These are phyloP conservation scores for Nematocida sp. DNA, from an alignment of 371 early-diverging fungal genomes.

Conservation along the genomic window DNA sequence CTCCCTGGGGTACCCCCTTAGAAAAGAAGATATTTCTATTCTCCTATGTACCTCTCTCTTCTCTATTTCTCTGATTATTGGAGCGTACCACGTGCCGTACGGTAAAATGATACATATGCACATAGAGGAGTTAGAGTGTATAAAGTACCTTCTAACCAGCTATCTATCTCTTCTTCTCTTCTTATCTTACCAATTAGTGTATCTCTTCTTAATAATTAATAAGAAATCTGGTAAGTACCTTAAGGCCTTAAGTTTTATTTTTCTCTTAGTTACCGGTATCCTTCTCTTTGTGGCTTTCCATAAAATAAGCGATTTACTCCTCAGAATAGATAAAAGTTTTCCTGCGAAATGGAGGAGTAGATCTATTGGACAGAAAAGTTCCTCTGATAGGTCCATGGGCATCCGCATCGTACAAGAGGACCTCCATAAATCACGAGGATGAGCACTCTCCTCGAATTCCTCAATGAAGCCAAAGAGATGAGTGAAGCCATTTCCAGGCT, in stretches of 20 bases:
- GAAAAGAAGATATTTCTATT: too few species aligned
- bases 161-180: too few species aligned
- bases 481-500: conserved; percentile 38
- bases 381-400: neutral
- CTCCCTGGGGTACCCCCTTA: too few species aligned
- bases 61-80: too few species aligned
- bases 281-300: neutral
- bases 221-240: neutral
- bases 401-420: conserved; percentile 24
- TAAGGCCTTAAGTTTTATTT: neutral
- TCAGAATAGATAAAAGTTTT: too few species aligned
- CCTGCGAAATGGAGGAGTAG: too few species aligned
- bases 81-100: too few species aligned
- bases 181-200: neutral
- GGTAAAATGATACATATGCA: too few species aligned
- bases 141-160: too few species aligned
- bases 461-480: conserved; percentile 51
- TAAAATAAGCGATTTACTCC: neutral
- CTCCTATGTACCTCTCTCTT: too few species aligned
- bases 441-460: conserved; percentile 36
- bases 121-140: too few species aligned
- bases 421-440: neutral
- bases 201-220: neutral
- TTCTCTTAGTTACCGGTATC: neutral
- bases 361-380: too few species aligned